phyloP scores from a whole-genome alignment of 257 asterid genomes.

The Phtheirospermum japonicum region DNA sequence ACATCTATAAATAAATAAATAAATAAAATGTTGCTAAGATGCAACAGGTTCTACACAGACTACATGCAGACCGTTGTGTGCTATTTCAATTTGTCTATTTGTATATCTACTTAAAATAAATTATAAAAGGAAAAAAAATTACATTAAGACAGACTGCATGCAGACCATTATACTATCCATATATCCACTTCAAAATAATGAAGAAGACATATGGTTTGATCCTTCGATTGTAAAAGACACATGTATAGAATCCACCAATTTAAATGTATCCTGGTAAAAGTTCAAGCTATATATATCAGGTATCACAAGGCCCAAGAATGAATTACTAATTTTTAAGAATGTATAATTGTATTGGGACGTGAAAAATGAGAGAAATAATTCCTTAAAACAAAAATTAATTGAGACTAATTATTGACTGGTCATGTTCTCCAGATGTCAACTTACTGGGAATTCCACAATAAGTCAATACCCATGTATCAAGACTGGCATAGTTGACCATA shows the following conservation, averaged over 20 bases:
- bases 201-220: neutral
- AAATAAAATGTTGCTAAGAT: slow-evolving; percentile 18
- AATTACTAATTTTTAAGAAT: neutral
- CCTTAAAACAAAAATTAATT: neutral
- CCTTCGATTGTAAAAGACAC: neutral
- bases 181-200: neutral
- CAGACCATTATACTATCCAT: slow-evolving; percentile 1
- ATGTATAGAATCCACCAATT: neutral
- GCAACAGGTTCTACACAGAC: neutral
- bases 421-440: slow-evolving; percentile 10
- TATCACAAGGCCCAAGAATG: neutral
- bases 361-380: slow-evolving; percentile 4
- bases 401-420: neutral
- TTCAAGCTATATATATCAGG: neutral
- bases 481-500: slow-evolving; percentile 31
- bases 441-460: slow-evolving; percentile 4
- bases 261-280: neutral
- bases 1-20: neutral
- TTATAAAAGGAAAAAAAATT: neutral
- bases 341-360: neutral
- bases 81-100: neutral
- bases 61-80: slow-evolving; percentile 1
- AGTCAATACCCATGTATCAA: neutral
- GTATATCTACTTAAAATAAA: neutral
- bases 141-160: neutral